Base-by-base conservation (phyloP, 1,284 basidiomycete genomes). In the Fomitopsis palustris region DNA sequence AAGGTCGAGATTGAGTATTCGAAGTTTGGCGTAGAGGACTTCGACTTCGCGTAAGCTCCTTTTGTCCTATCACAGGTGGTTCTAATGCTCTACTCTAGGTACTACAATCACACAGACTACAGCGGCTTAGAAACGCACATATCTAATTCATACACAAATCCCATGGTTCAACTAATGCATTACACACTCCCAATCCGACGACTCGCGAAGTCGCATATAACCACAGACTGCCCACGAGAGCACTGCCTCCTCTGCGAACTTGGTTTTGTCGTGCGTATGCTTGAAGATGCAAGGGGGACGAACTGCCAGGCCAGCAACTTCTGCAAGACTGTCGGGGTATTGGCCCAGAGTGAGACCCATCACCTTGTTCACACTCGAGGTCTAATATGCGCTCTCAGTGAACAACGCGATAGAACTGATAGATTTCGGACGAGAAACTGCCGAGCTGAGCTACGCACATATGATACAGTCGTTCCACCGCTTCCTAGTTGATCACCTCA, bases 271-370 rank as follows among this genome's bases (percentile, higher is more conserved):
- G 91, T 91, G 64, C 85, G 94, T 37, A 99, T 98, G 96, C 81
- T 99, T 27, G 93, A 96, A 72, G 95, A 98, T 69, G 97, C 96
- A 0, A 82, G 81, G 54, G 97, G 96, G 0, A 93, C 85, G 19
- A 98, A 99, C 68, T 98, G 96, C 69, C 97, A 98, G 72, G 88
- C 95, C 5, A 95, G 90, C 71, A 99, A 99, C 74, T 98, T 98
- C 67, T 96, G 96, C 70, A 90, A 95, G 72, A 92, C 95, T 0
- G 92, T 98, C 52, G 90, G 92, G 17, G 86, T 88, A 6, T 72
- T 88, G 25, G 84, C 84, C 16, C 92, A 96, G 74, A 85, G 93
- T 93, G 67, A 42, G 76, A 63, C 2, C 10, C 39, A 14, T 45
- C 54, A 8, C 45, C 54, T 31, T 17, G 37, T 29, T 17, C 1